A percentile compares a stretch with the other conserved stretches of the same genome.
phyloP scores from a whole-genome alignment of 106 monocot genomes.

The Acanthochlamys bracteata region DNA sequence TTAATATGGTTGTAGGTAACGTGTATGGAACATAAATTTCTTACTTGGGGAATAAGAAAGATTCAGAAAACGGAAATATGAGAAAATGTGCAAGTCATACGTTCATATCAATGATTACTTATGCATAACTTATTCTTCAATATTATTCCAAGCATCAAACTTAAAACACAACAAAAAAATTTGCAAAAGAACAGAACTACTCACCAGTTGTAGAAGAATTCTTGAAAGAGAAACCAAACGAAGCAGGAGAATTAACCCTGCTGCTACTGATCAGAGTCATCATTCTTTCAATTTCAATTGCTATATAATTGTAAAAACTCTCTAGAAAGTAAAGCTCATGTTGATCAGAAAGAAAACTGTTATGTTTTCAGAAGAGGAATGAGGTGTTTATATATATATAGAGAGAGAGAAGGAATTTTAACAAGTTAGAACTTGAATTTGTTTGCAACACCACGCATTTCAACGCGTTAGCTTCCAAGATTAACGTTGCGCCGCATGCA shows the following conservation, averaged over 20 bases:
- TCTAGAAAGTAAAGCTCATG: neutral
- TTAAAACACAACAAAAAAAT: neutral
- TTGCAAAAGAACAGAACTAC: neutral
- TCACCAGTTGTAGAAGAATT: neutral
- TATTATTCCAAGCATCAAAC: neutral
- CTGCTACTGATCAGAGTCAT: neutral
- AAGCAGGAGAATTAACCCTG: neutral
- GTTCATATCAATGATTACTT: no score
- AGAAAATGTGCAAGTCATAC: no score
- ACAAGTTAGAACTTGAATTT: no score
- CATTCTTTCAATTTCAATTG: neutral
- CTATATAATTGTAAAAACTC: neutral
- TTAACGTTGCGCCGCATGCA: neutral
- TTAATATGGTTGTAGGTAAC: no score
- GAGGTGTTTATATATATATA: neutral
- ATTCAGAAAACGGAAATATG: no score
- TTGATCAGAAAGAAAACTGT: no score
- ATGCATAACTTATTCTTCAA: no score
- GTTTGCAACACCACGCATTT: neutral
- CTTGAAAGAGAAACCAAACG: neutral
- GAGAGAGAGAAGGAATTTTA: neutral
- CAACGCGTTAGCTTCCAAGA: neutral
- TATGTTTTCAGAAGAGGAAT: neutral
- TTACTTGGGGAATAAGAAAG: no score
- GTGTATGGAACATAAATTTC: no score